phyloP scores from a whole-genome alignment of 352 stramenopile species.

The Pythium oligandrum region DNA sequence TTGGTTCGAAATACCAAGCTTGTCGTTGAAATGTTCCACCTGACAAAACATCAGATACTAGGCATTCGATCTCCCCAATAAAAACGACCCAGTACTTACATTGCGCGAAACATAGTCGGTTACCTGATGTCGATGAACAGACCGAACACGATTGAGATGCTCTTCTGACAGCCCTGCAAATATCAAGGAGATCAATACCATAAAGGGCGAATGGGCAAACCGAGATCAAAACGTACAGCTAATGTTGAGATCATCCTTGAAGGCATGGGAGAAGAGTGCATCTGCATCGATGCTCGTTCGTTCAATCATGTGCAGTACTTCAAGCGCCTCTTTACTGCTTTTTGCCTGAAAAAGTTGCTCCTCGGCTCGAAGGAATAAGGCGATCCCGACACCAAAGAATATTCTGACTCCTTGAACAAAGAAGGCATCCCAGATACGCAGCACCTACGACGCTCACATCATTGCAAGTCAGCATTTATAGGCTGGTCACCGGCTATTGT shows the following conservation, averaged over 20 bases:
- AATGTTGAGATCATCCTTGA: conserved; percentile 80
- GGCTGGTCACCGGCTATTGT: no score
- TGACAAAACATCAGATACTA: conserved; percentile 3
- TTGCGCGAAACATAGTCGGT: conserved; percentile 52
- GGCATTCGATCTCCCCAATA: no score
- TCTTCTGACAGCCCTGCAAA: conserved; percentile 56
- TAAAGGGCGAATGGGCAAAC: neutral
- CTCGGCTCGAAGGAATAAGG: conserved; percentile 60
- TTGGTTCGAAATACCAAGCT: conserved; percentile 48
- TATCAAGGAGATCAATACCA: neutral
- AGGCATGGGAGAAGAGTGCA: conserved; percentile 60
- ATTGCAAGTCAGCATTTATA: no score
- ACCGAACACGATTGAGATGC: conserved; percentile 53
- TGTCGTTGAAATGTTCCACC: conserved; percentile 47
- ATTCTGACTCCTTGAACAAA: conserved; percentile 67
- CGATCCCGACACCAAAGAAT: conserved; percentile 65
- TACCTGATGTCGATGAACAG: conserved; percentile 42
- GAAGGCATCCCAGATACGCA: conserved; percentile 77
- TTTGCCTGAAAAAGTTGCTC: conserved; percentile 65
- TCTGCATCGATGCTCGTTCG: conserved; percentile 66
- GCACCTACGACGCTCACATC: conserved; percentile 21
- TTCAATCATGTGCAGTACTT: conserved; percentile 48
- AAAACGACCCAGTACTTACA: conserved; percentile 9
- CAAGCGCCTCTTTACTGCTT: conserved; percentile 37
- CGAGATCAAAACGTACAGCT: conserved; percentile 34